A percentile compares a stretch with the other conserved stretches of the same genome.
Conservation (phyloP, 768 basidiomycete genomes). For the Boletellus ananas region DNA sequence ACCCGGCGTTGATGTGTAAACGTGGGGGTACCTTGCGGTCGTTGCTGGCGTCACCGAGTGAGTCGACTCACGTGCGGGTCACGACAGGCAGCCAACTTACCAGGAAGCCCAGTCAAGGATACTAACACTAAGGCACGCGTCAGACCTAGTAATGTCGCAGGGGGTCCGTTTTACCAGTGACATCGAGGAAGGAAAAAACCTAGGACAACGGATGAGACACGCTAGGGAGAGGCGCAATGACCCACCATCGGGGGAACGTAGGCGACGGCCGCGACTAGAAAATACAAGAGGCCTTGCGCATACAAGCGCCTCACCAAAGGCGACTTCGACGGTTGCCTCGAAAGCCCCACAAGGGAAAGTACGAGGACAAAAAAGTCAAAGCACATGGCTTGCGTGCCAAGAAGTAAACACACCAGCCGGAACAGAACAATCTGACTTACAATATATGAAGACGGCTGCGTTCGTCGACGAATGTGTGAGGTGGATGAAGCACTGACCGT, state of each 20-base stretch:
- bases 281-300: conserved; percentile 22
- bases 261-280: conserved; percentile 12
- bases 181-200: conserved; percentile 12
- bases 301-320: conserved; percentile 14
- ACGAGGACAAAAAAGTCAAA: conserved; percentile 22
- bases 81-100: conserved; percentile 3
- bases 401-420: neutral
- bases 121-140: conserved; percentile 4
- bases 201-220: neutral
- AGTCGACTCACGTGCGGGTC: neutral
- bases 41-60: conserved; percentile 9
- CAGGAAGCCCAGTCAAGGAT: neutral
- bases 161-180: neutral
- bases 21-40: conserved; percentile 11
- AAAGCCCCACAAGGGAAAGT: conserved; percentile 17
- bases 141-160: neutral
- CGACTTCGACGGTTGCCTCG: conserved; percentile 10
- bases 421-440: conserved; percentile 6
- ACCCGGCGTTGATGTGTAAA: neutral
- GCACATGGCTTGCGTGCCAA: conserved; percentile 13
- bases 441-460: conserved; percentile 14
- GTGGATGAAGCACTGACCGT: neutral
- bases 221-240: neutral
- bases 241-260: conserved; percentile 16
- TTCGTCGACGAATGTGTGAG: neutral